These are phyloP conservation scores for Psilocybe cyanescens DNA, from an alignment of 768 basidiomycete species.

Conservation along the genomic window DNA sequence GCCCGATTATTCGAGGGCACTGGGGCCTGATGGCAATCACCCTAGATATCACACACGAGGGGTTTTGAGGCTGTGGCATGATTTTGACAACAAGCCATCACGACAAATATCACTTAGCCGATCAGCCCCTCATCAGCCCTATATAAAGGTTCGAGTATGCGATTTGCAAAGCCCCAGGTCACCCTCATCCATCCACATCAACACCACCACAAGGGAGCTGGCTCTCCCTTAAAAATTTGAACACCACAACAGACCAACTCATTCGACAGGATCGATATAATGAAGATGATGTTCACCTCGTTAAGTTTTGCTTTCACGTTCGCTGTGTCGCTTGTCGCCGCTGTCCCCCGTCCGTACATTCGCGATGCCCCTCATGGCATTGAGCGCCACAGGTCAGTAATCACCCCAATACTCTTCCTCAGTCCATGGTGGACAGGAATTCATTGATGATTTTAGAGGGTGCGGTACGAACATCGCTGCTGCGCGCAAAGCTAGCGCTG, in stretches of 20 bases:
- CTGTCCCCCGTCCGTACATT: slow-evolving; percentile 18
- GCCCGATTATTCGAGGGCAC: neutral
- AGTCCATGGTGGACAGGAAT: neutral
- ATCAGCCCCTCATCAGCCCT: neutral
- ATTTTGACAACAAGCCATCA: neutral
- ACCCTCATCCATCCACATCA: neutral
- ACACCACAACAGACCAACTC: slow-evolving; percentile 2
- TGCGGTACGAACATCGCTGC: slow-evolving; percentile 42
- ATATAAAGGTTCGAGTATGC: neutral
- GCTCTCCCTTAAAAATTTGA: slow-evolving; percentile 9
- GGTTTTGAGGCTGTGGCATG: neutral
- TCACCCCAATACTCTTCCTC: neutral
- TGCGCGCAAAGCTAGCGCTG: slow-evolving; percentile 33
- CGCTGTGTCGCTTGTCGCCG: slow-evolving; percentile 19
- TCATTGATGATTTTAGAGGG: slow-evolving; percentile 21
- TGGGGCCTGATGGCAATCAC: neutral
- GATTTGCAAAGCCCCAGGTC: neutral
- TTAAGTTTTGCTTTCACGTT: slow-evolving; percentile 19
- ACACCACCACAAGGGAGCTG: slow-evolving; percentile 10
- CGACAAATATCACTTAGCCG: neutral
- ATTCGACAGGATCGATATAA: slow-evolving; percentile 23
- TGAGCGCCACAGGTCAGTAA: slow-evolving; percentile 20
- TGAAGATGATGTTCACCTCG: slow-evolving; percentile 25
- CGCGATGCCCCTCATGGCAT: slow-evolving; percentile 14
- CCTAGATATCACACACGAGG: neutral